phyloP scores from a whole-genome alignment of 176 grass and related monocot genomes.

The Lolium rigidum region DNA sequence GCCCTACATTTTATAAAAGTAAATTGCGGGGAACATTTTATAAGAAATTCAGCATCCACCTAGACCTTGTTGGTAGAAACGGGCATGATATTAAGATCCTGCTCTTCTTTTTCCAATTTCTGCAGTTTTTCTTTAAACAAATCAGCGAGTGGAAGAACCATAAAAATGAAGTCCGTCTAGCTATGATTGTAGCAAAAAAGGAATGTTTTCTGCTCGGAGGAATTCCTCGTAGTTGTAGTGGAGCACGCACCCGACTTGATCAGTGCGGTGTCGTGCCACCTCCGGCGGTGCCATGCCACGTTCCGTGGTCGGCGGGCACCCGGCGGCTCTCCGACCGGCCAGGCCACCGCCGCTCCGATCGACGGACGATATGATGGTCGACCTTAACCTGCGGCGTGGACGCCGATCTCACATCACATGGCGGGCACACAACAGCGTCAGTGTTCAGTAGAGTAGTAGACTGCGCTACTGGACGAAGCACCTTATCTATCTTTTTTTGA shows the following conservation, averaged over 20 bases:
- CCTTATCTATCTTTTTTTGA: constrained; percentile 16
- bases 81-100: too few relatives aligned
- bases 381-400: not conserved
- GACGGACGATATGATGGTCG: not conserved
- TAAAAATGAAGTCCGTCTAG: not conserved
- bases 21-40: too few relatives aligned
- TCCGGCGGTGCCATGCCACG: not conserved
- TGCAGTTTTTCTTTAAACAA: too few relatives aligned
- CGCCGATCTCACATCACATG: constrained; percentile 1
- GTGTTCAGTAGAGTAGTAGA: not conserved
- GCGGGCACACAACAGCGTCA: not conserved
- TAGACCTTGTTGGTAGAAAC: too few relatives aligned
- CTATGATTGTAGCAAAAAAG: not conserved
- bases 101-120: too few relatives aligned
- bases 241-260: not conserved
- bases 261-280: not conserved
- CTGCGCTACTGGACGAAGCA: not conserved
- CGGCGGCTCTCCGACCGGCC: not conserved
- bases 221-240: not conserved
- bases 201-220: not conserved
- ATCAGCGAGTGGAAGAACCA: too few relatives aligned
- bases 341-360: not conserved
- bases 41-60: too few relatives aligned
- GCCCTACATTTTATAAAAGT: too few relatives aligned
- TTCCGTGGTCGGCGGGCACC: constrained; percentile 22